A percentile compares a stretch with the other conserved stretches of the same genome.
Evolutionary conservation across 164 flowering plant species (phyloP).

Genomic region (Hamamelis virginiana): DNA sequence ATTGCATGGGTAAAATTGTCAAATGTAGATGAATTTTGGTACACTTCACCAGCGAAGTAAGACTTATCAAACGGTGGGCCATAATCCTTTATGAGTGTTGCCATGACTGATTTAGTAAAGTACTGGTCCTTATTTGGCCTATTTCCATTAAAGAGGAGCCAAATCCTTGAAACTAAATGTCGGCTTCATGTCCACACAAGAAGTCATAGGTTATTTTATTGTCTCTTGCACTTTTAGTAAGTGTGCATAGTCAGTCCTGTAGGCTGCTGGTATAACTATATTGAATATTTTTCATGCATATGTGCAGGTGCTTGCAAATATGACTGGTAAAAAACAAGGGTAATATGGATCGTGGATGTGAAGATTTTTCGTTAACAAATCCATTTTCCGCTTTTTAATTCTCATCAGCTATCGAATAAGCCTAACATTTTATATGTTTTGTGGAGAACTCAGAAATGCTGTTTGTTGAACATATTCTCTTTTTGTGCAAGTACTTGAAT

Average conservation of each 20-base stretch:
- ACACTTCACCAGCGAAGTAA: too few species aligned
- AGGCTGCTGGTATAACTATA: not conserved
- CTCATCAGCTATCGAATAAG: slow-evolving; percentile 18
- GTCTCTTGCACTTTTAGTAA: not conserved
- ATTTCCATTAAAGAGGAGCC: too few species aligned
- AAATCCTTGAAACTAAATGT: too few species aligned
- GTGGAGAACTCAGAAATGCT: not conserved
- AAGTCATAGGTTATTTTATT: not conserved
- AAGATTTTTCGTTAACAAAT: not conserved
- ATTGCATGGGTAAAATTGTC: too few species aligned
- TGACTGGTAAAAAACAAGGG: slow-evolving; percentile 52
- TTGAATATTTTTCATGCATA: not conserved
- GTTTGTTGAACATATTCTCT: not conserved
- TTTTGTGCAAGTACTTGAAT: slow-evolving; percentile 6
- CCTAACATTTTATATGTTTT: not conserved
- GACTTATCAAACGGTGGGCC: too few species aligned
- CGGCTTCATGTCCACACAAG: too few species aligned
- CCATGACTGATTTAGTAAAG: too few species aligned
- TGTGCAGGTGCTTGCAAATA: slow-evolving; percentile 59
- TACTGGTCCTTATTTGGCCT: too few species aligned
- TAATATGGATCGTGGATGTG: slow-evolving; percentile 6
- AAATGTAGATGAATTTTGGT: too few species aligned
- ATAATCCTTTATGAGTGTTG: too few species aligned
- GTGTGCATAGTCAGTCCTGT: not conserved
- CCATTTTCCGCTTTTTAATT: not conserved